Percentiles rank a stretch among this genome's conserved stretches.
Evolutionary conservation across 202 grass and related monocot species (phyloP).

Genomic region (Dendrocalamus latiflorus): DNA sequence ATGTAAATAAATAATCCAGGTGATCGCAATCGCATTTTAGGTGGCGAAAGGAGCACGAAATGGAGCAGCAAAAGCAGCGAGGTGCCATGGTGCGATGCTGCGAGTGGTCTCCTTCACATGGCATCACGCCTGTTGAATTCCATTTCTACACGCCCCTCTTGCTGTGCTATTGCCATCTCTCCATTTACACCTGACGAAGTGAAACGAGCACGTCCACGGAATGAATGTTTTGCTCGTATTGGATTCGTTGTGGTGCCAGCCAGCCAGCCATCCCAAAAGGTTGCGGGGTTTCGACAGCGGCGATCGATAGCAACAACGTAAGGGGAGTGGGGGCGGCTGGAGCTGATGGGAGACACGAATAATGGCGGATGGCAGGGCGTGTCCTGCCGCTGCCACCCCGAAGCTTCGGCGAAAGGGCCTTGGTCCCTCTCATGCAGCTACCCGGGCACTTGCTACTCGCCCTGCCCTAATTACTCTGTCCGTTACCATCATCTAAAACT

Average conservation of each 20-base stretch:
- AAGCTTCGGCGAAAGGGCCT: constrained; percentile 39
- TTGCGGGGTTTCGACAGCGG: not conserved
- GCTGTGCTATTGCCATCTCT: not conserved
- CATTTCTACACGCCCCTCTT: not conserved
- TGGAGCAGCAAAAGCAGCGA: not conserved
- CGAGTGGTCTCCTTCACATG: not conserved
- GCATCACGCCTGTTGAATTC: not conserved
- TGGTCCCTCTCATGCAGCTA: not conserved
- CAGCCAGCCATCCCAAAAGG: not conserved
- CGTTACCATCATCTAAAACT: not conserved
- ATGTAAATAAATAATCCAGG: not conserved
- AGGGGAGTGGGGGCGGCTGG: not conserved
- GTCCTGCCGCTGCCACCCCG: constrained; percentile 24
- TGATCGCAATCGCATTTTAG: not conserved
- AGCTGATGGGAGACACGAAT: not conserved
- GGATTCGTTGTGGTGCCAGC: not conserved
- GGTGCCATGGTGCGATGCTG: not conserved
- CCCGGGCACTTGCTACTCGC: not conserved
- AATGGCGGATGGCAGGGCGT: constrained; percentile 20
- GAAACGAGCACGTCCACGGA: not conserved
- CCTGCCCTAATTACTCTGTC: not conserved
- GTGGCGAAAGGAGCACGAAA: not conserved
- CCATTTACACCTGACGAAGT: not conserved
- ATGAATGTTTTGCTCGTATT: not conserved
- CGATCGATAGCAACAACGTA: not conserved